Evolutionary conservation across 2,329 filamentous ascomycete species (phyloP).

Genomic region (Diaporthe amygdali): DNA sequence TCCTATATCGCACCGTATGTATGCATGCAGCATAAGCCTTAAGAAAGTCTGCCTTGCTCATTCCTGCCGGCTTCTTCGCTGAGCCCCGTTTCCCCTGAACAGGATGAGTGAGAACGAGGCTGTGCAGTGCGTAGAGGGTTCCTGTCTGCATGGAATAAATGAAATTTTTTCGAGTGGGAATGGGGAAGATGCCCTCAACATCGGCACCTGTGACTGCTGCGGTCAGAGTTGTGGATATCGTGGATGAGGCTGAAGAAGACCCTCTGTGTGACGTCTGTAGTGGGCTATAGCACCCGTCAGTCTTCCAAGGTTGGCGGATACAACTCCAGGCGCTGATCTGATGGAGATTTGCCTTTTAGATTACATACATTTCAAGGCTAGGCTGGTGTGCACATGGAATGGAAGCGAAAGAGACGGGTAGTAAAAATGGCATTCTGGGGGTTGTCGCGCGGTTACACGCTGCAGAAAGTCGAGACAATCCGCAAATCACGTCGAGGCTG

Average conservation of each 20-base stretch:
- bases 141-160: background rate
- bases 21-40: conserved; percentile 1
- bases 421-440: background rate
- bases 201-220: conserved; percentile 2
- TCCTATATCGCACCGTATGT: background rate
- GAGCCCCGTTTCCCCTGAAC: background rate
- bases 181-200: background rate
- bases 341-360: background rate
- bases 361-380: background rate
- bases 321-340: background rate
- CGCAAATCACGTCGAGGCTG: conserved; percentile 20
- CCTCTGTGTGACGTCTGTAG: background rate
- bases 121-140: background rate
- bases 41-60: background rate
- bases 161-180: too few relatives aligned
- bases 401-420: background rate
- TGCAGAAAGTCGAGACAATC: background rate
- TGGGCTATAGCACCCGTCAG: background rate
- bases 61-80: background rate
- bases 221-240: background rate
- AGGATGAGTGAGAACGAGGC: conserved; percentile 11
- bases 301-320: background rate
- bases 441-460: conserved; percentile 24
- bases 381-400: background rate
- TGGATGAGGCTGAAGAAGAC: background rate